Evolutionary conservation across 805 yeast genomes (phyloP), one percentile per base, ranked within the genome.

Genomic region (Saturnispora besseyi): DNA sequence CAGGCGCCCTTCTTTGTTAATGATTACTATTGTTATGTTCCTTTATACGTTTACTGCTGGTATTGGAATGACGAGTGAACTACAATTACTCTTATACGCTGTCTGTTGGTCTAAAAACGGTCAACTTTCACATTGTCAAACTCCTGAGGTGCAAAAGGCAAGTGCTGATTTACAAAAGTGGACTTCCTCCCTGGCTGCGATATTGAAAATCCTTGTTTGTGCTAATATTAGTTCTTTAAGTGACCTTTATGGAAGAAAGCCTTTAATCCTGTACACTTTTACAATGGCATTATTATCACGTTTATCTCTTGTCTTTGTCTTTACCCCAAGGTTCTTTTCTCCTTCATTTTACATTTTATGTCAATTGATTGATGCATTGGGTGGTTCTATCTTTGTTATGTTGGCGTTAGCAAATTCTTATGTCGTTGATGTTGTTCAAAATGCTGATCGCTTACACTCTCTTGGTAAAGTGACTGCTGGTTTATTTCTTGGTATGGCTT

Each of bases 391-490:
- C 8, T 64, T 78, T 52, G 72, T 81, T 5, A 57, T 82, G 32
- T 58, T 84, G 46, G 77, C 83, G 9, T 66, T 84, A 30, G 68
- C 79, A 11, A 82, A 82, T 59, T 78, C 90, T 52, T 88, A 87
- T 60, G 73, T 85, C 15, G 71, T 87, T 4, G 96, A 88, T 66
- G 79, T 87, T 37, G 81, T 81, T 6, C 82, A 80, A 21, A 75
- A 86, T 1, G 72, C 70, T 32, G 71, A 76, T 49, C 68, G 95
- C 53, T 74, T 79, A 24, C 72, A 76, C 48, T 70, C 75, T 21
- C 68, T 86, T 55, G 87, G 90, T 11, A 66, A 78, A 29, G 67
- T 77, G 26, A 69, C 76, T 60, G 86, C 90, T 10, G 64, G 76
- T 15, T 64, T 84, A 45, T 82, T 77, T 57, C 69, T 74, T 3